These are phyloP conservation scores for Setaria viridis DNA, from an alignment of 202 grass and related monocot species.

Conservation along the genomic window DNA sequence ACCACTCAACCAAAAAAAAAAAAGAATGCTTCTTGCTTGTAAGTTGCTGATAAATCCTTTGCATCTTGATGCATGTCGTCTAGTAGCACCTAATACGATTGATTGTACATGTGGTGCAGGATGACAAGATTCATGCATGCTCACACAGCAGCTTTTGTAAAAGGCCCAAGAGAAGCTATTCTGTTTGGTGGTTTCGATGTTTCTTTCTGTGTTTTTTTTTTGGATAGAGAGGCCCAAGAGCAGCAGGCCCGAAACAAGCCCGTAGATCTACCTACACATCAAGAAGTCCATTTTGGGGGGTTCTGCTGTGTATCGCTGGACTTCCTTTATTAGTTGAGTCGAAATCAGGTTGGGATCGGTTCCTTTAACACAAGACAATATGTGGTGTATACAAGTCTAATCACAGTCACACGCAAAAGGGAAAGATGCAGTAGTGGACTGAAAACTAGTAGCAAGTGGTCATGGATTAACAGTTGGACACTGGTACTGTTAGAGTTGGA, in stretches of 20 bases:
- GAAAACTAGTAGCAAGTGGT: not conserved
- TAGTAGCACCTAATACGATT: not conserved
- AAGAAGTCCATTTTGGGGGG: not conserved
- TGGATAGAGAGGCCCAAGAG: not conserved
- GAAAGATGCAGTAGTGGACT: not conserved
- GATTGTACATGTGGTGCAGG: no score
- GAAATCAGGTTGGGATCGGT: not conserved
- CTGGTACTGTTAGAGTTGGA: not conserved
- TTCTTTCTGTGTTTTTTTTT: no score
- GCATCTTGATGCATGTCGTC: not conserved
- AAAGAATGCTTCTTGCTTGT: not conserved
- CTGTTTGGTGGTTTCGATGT: no score
- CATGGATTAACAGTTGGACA: not conserved
- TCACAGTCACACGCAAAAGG: not conserved
- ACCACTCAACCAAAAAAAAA: conserved; percentile 13
- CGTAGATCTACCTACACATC: not conserved
- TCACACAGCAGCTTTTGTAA: no score
- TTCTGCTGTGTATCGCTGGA: not conserved
- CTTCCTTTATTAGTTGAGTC: not conserved
- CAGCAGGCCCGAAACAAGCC: not conserved
- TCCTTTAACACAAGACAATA: conserved; percentile 28
- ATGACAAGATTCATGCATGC: no score
- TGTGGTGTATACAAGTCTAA: not conserved
- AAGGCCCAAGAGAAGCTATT: no score
- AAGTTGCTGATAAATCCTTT: conserved; percentile 3